phyloP scores from a whole-genome alignment of 2,329 filamentous ascomycete species.

The Neonectria ditissima region DNA sequence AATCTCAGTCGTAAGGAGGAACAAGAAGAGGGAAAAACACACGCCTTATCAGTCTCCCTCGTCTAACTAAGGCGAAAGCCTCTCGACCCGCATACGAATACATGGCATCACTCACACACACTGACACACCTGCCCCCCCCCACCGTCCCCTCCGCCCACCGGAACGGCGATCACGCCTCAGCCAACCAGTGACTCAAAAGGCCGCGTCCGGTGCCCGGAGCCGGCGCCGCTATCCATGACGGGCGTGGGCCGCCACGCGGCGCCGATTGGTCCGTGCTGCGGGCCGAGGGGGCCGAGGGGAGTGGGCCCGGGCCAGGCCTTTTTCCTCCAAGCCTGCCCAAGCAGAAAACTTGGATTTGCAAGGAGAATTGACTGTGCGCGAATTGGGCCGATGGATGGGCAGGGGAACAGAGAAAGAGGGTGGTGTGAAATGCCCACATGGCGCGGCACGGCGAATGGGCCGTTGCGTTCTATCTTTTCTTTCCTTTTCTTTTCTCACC shows the following conservation, averaged over 20 bases:
- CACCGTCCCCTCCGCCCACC: neutral
- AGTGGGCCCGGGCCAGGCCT: neutral
- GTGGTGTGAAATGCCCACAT: conserved; percentile 6
- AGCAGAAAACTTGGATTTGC: neutral
- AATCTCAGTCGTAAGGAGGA: conserved; percentile 2
- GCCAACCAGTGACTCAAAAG: neutral
- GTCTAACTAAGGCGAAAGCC: neutral
- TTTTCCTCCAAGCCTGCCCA: neutral
- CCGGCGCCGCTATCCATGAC: conserved; percentile 34
- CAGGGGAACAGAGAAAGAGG: neutral
- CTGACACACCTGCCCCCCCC: too few species aligned
- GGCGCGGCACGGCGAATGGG: neutral
- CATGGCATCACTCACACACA: conserved; percentile 8
- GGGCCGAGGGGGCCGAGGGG: conserved; percentile 8
- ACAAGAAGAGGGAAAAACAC: neutral
- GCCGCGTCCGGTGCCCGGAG: conserved; percentile 30
- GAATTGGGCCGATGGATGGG: neutral
- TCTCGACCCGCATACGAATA: conserved; percentile 1
- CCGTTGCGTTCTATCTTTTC: neutral
- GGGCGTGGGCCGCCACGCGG: conserved; percentile 35
- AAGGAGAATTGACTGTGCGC: neutral
- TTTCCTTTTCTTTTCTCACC: neutral
- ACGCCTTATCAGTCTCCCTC: neutral
- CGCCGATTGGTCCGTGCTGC: conserved; percentile 38
- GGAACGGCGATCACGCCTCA: neutral